A percentile compares a stretch with the other conserved stretches of the same genome.
phyloP scores from a whole-genome alignment of 441 rosid species.

The Aquilaria agallochum region DNA sequence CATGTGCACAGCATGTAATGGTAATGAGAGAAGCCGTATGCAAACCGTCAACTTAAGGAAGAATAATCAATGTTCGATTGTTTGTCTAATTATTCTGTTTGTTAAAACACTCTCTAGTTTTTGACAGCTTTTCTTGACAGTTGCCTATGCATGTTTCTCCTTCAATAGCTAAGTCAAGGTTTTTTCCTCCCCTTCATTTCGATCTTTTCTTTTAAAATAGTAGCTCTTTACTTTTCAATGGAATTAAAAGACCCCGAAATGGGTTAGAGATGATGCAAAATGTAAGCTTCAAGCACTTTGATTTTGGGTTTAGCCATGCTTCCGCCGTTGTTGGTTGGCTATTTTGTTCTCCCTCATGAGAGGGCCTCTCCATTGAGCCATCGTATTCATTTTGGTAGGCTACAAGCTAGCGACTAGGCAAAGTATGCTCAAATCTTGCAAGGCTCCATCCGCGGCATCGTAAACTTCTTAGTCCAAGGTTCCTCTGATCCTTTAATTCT shows the following conservation, averaged over 20 bases:
- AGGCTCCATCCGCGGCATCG: conserved; percentile 54
- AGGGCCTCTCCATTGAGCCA: conserved; percentile 63
- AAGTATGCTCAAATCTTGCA: conserved; percentile 73
- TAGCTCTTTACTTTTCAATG: not conserved
- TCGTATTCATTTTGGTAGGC: conserved; percentile 40
- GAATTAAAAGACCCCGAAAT: not conserved
- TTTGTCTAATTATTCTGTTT: not conserved
- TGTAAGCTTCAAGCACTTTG: conserved; percentile 23
- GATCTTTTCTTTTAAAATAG: conserved; percentile 8
- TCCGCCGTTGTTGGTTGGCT: conserved; percentile 30
- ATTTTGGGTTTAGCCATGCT: conserved; percentile 25
- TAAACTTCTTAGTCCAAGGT: conserved; percentile 79
- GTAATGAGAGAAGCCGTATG: too few species aligned
- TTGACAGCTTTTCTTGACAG: conserved; percentile 14
- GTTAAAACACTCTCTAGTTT: conserved; percentile 20
- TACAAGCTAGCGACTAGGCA: conserved; percentile 59
- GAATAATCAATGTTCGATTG: too few species aligned
- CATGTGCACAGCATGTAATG: too few species aligned
- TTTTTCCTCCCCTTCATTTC: conserved; percentile 14
- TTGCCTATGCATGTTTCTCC: conserved; percentile 1
- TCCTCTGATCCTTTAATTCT: conserved; percentile 80
- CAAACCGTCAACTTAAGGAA: too few species aligned
- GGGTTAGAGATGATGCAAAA: conserved; percentile 19
- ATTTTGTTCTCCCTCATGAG: conserved; percentile 51
- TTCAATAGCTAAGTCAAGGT: conserved; percentile 36